phyloP scores from a whole-genome alignment of 768 basidiomycete species.

The Candolleomyces efflorescens region DNA sequence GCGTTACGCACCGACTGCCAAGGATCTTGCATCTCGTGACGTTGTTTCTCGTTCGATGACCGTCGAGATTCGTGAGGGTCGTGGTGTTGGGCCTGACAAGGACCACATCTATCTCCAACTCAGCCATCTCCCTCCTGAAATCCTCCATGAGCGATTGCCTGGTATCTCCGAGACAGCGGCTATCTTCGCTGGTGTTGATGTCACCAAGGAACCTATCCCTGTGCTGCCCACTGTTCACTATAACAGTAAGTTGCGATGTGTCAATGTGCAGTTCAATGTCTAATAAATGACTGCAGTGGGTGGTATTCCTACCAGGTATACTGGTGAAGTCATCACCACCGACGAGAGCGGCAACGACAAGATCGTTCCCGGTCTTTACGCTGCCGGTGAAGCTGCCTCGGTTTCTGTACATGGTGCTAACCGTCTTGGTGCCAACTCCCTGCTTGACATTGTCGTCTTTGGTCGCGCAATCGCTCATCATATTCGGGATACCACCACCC shows the following conservation, averaged over 20 bases:
- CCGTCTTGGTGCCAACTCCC: conserved; percentile 98
- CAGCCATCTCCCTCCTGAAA: conserved; percentile 93
- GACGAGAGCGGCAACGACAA: conserved; percentile 90
- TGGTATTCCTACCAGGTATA: conserved; percentile 98
- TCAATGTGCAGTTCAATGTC: not conserved
- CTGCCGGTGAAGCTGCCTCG: conserved; percentile 97
- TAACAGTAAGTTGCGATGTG: conserved; percentile 66
- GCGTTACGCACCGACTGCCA: conserved; percentile 98
- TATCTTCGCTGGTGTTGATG: conserved; percentile 98
- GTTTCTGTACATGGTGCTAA: conserved; percentile 99
- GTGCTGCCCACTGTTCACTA: conserved; percentile 98
- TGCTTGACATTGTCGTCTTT: conserved; percentile 98
- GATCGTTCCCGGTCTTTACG: conserved; percentile 94
- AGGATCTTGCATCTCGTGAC: conserved; percentile 98
- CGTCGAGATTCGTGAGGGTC: conserved; percentile 96
- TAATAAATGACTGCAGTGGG: conserved; percentile 61
- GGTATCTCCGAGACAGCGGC: conserved; percentile 99
- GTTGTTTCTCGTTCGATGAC: conserved; percentile 99
- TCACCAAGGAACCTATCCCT: conserved; percentile 99
- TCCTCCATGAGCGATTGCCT: conserved; percentile 93
- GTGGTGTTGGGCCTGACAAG: conserved; percentile 97
- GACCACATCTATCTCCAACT: conserved; percentile 97
- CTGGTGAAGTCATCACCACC: conserved; percentile 90
- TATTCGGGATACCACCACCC: conserved; percentile 85
- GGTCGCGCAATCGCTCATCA: conserved; percentile 99